Evolutionary conservation across 2,329 filamentous ascomycete genomes (phyloP), one percentile per base, ranked within the genome.

Genomic region (Ophiostoma tasmaniense): DNA sequence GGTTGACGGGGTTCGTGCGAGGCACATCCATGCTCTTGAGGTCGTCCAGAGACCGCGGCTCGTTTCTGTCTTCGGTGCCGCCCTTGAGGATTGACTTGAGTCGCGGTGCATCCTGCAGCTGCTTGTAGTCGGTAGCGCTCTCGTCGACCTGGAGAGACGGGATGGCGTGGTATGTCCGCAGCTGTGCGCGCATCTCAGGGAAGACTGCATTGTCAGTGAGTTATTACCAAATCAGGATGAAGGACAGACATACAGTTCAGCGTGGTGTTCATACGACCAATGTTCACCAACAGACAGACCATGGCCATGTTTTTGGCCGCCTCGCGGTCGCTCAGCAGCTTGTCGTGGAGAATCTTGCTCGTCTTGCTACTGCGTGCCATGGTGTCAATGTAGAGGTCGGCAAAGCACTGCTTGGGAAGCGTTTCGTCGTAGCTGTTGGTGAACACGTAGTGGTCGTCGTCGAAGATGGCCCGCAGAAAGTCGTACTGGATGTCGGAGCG

Each of bases 291-390:
- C 73, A 99, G 82, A 79, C 95, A 99, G 70, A 99, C 94, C 95
- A 99, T 99, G 67, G 95, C 95, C 95, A 99, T 99, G 76, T 92
- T 94, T 78, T 97, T 93, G 45, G 94, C 95, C 28, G 93, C 93
- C 73, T 92, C 89, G 75, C 92, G 89, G 77, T 99, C 95, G 73
- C 90, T 95, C 75, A 97, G 85, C 73, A 99, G 84, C 82, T 99
- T 98, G 79, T 99, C 95, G 78, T 96, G 92, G 72, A 99, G 84
- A 66, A 99, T 95, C 81, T 98, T 98, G 84, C 95, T 98, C 35
- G 94, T 98, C 83, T 99, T 99, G 84, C 92, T 97, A 81, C 95
- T 99, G 78, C 93, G 88, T 2, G 95, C 93, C 94, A 99, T 98
- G 71, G 95, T 94, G 79, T 98, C 95, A 75, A 99, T 94, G 80